These are phyloP conservation scores for Talaromyces funiculosus DNA, from an alignment of 2,329 filamentous ascomycete genomes.

Conservation along the genomic window DNA sequence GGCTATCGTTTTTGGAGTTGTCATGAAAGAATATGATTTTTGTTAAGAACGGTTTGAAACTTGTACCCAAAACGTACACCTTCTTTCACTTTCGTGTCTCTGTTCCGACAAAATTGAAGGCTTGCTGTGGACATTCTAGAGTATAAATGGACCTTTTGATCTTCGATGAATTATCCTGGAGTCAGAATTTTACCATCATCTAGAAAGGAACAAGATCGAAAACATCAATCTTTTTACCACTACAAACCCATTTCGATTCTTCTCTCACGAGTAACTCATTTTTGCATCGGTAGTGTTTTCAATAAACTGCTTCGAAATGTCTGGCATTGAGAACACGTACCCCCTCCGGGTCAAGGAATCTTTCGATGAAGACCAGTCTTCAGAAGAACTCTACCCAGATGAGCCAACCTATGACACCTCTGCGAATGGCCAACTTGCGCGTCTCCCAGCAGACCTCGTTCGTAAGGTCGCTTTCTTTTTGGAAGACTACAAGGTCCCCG, in stretches of 20 bases:
- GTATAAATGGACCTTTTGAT: background rate
- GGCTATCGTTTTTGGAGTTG: too few species aligned
- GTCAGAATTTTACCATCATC: background rate
- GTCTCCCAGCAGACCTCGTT: slow-evolving; percentile 3
- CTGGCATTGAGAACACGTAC: background rate
- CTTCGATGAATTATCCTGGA: background rate
- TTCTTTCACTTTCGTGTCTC: background rate
- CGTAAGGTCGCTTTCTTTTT: background rate
- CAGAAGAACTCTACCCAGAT: background rate
- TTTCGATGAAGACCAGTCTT: background rate
- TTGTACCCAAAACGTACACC: background rate
- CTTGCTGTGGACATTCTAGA: background rate
- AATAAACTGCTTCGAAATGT: background rate
- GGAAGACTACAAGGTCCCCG: background rate
- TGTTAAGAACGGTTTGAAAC: background rate
- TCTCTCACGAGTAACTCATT: background rate
- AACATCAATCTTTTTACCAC: too few species aligned
- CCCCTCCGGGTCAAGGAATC: background rate
- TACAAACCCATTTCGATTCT: background rate
- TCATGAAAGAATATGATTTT: background rate
- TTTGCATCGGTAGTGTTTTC: background rate
- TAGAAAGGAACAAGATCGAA: background rate
- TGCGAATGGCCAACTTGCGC: background rate
- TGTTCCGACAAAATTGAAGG: background rate
- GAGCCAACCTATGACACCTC: background rate